Conservation (phyloP, 2,329 filamentous ascomycete species). For the Apiospora phragmitis region DNA sequence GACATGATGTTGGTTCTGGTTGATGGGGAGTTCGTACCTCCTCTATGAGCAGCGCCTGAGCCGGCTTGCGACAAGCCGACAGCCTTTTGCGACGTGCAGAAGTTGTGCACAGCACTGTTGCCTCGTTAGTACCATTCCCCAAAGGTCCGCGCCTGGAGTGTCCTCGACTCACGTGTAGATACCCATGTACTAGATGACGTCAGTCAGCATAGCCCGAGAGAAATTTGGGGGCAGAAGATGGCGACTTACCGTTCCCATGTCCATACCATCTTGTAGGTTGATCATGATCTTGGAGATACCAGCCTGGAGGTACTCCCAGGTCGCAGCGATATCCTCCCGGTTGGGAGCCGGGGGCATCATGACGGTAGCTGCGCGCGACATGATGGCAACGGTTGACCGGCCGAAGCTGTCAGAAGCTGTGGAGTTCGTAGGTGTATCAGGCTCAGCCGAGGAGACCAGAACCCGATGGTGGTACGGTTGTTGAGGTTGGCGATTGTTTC, state of each 20-base stretch:
- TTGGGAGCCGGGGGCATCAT: conserved; percentile 61
- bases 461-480: neutral
- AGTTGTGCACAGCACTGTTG: conserved; percentile 87
- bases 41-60: conserved; percentile 60
- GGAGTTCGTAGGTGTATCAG: neutral
- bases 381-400: neutral
- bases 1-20: neutral
- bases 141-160: neutral
- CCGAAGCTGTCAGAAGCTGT: conserved; percentile 1
- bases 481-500: neutral
- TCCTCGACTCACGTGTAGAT: conserved; percentile 73
- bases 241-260: conserved; percentile 76
- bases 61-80: conserved; percentile 56
- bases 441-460: neutral
- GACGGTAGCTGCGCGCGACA: conserved; percentile 4
- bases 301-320: conserved; percentile 84
- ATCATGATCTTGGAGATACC: conserved; percentile 94
- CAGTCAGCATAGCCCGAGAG: neutral
- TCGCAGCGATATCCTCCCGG: conserved; percentile 59
- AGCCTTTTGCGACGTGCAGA: conserved; percentile 97
- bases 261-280: conserved; percentile 86
- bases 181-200: conserved; percentile 76
- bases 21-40: conserved; percentile 52
- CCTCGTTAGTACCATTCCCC: conserved; percentile 36
- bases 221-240: neutral